Evolutionary conservation across 2,329 filamentous ascomycete genomes (phyloP), one percentile per base, ranked within the genome.

Genomic region (Coniella lustricola): DNA sequence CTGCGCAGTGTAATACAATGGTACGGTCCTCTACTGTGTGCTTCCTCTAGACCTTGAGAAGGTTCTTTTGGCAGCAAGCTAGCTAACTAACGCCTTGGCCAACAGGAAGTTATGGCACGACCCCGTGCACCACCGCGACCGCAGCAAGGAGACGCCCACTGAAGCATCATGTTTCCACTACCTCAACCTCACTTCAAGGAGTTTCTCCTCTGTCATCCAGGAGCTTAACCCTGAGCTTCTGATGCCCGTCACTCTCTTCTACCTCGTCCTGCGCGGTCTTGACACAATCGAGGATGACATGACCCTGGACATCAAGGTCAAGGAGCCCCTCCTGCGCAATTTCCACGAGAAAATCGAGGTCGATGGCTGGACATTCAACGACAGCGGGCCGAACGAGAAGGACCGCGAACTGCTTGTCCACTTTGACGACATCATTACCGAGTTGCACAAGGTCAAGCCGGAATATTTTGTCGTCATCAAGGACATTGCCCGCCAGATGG

Each of bases 271-370:
- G 47, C 87, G 93, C 53, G 93, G 88, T 40, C 79, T 98, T 44
- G 93, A 98, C 67, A 98, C 93, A n/a, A 87, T 98, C 52, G 93
- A 98, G 70, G 93, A 98, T 74, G 93, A 98, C 68, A 97, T 96
- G 82, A 95, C 90, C 4, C 84, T 98, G 52, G 74, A 85, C 3
- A 71, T 91, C 34, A 76, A 79, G 55, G 83, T 78, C 62, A 98
- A 98, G 72, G 86, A 94, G 62, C 89, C 90, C 2, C 69, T 96
- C 49, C 74, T 98, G 53, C 82, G 91, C 54, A 75, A 85, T 40
- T 98, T 98, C 67, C 74, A 94, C 63, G 71, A 85, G 48, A 76
- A 84, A 56, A 76, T 97, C 61, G 84, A 89, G 57, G 68, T 84
- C 55, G 87, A 95, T 56, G 90, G 89, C 46, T 98, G 93, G 93